Base-by-base conservation (phyloP, 805 yeast species). In the Komagataella mondaviorum region DNA sequence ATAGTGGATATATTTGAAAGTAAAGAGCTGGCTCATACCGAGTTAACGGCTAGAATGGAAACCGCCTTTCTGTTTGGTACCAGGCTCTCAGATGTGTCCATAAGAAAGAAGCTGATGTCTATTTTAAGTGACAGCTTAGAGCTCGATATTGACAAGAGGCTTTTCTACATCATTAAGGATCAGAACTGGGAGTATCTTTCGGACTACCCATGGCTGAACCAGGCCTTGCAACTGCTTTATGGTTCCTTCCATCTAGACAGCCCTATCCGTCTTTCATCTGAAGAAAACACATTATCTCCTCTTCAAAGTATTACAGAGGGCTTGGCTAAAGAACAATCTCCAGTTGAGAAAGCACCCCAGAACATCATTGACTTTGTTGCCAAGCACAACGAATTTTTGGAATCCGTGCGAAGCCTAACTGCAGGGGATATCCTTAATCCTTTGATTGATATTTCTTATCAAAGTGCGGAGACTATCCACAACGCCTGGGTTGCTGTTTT, bases 101-200 rank as follows among this genome's bases (percentile, higher is more conserved):
- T 88, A 24, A 78, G 99, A 49, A 75, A 79, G 52, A 82, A 80
- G 56, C 75, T 95, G 55, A 85, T 93, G 93, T 63, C 76, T 0
- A 86, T 93, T 52, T 68, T 93, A 60, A 83, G 83, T 63, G 76
- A 76, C 47, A 85, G 95, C 56, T 69, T 93, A 54, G 96, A 90
- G 54, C 76, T 72, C 49, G 89, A 86, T 56, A 74, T 89, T 22
- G 77, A 78, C 57, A 88, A 87, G 63, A 74, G 99, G 53, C 70
- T 93, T 43, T 81, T 83, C 56, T 95, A 95, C 58, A 83, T 91
- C 6, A 77, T 95, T n/a, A 72, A 91, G 44, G 98, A 93, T 59
- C 99, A 93, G 63, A 91, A 88, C 60, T 93, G 99, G 99, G 99
- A 93, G 62, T 85, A 78, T 56, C 70, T 93, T 44, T 90, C 95